Evolutionary conservation across 106 monocot genomes (phyloP).

Genomic region (Acanthochlamys bracteata): DNA sequence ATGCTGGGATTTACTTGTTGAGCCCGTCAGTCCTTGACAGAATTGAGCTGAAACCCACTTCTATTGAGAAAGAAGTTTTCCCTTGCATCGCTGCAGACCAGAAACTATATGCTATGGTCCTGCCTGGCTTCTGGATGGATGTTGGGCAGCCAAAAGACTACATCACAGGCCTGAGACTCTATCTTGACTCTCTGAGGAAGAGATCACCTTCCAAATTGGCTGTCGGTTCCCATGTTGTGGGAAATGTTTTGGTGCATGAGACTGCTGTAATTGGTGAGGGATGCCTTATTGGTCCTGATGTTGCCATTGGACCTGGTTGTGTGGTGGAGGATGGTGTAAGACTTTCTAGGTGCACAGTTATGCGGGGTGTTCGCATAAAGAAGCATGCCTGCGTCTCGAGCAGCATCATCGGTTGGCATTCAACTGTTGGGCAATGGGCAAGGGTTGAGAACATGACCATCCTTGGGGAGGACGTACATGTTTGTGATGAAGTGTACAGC

Average conservation of each 20-base stretch:
- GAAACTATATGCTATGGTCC: conserved; percentile 52
- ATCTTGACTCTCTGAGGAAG: conserved; percentile 43
- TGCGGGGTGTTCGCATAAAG: conserved; percentile 26
- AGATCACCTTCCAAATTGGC: conserved; percentile 35
- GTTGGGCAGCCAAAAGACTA: conserved; percentile 63
- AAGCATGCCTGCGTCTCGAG: conserved; percentile 27
- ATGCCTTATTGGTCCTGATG: conserved; percentile 66
- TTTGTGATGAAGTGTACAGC: conserved; percentile 73
- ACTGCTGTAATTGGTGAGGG: conserved; percentile 52
- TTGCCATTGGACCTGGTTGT: conserved; percentile 43
- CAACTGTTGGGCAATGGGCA: conserved; percentile 72
- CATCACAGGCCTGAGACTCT: conserved; percentile 45
- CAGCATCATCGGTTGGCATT: conserved; percentile 77
- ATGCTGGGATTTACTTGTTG: conserved; percentile 57
- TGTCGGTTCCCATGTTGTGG: conserved; percentile 33
- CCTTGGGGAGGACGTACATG: conserved; percentile 79
- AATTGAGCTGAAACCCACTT: conserved; percentile 52
- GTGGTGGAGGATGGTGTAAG: conserved; percentile 29
- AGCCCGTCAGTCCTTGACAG: conserved; percentile 52
- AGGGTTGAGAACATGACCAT: conserved; percentile 84
- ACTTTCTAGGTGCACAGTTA: conserved; percentile 32
- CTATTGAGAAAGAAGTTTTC: conserved; percentile 67
- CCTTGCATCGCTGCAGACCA: conserved; percentile 40
- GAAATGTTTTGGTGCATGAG: conserved; percentile 55
- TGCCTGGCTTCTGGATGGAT: conserved; percentile 71